These are phyloP conservation scores for Sugiyamaella floridensis DNA, from an alignment of 805 yeast genomes.

Conservation along the genomic window DNA sequence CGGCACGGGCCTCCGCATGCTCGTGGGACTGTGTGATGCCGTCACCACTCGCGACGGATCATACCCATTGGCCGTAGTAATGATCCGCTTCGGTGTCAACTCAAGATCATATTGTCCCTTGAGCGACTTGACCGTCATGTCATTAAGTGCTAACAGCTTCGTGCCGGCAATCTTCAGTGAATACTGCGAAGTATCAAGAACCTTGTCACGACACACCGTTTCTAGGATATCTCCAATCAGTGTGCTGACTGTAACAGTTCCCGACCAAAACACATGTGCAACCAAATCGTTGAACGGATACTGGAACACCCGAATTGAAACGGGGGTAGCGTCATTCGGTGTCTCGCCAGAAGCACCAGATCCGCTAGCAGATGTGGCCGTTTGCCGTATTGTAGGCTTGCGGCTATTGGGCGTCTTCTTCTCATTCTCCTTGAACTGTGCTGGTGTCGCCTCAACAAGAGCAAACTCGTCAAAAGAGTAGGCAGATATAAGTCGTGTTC, in stretches of 20 bases:
- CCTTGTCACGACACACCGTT: slow-evolving; percentile 27
- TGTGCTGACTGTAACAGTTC: slow-evolving; percentile 17
- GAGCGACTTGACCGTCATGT: slow-evolving; percentile 33
- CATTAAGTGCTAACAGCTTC: slow-evolving; percentile 15
- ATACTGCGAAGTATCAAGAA: slow-evolving; percentile 28
- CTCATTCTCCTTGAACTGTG: slow-evolving; percentile 28
- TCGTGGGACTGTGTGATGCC: background rate
- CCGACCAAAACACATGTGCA: slow-evolving; percentile 25
- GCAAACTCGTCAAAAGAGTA: slow-evolving; percentile 83
- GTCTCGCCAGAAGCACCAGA: slow-evolving; percentile 5
- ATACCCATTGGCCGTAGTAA: slow-evolving; percentile 29
- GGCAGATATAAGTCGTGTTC: slow-evolving; percentile 57
- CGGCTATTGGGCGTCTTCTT: slow-evolving; percentile 28
- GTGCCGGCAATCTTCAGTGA: slow-evolving; percentile 29
- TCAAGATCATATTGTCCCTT: slow-evolving; percentile 39
- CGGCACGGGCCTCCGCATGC: background rate
- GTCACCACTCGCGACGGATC: slow-evolving; percentile 7
- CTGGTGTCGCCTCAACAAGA: slow-evolving; percentile 47
- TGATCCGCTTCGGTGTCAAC: slow-evolving; percentile 37
- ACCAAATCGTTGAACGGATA: slow-evolving; percentile 29
- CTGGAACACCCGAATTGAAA: slow-evolving; percentile 24
- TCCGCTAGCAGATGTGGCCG: background rate
- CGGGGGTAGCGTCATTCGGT: slow-evolving; percentile 2
- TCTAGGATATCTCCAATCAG: slow-evolving; percentile 24
- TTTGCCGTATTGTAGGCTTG: slow-evolving; percentile 9